Conservation (phyloP, 1,284 basidiomycete species). For the Marasmius oreades region DNA sequence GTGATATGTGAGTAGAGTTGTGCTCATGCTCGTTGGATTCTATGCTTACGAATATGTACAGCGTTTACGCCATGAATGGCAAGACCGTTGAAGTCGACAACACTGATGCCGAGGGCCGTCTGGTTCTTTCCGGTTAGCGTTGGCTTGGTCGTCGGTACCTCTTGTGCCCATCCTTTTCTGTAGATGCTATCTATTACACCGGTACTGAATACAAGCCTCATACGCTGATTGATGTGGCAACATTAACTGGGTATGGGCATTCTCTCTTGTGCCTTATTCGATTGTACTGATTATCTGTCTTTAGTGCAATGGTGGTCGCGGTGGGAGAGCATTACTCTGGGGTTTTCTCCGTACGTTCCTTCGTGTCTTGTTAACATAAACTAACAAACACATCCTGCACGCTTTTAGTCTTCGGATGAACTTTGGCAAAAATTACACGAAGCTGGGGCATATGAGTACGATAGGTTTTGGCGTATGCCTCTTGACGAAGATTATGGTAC, state of each 20-base stretch:
- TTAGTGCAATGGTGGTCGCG: constrained; percentile 63
- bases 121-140: constrained; percentile 64
- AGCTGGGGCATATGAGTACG: constrained; percentile 73
- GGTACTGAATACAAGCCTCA: constrained; percentile 77
- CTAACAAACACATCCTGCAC: background rate
- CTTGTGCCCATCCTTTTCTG: background rate
- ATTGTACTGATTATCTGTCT: constrained; percentile 2
- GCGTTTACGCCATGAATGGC: constrained; percentile 86
- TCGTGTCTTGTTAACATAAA: background rate
- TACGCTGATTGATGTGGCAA: constrained; percentile 84
- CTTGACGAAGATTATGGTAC: constrained; percentile 70
- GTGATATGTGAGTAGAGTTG: constrained; percentile 60
- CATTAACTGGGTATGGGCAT: constrained; percentile 62
- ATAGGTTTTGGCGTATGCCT: constrained; percentile 85
- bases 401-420: constrained; percentile 56
- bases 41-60: constrained; percentile 23
- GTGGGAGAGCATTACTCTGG: constrained; percentile 77
- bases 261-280: constrained; percentile 12
- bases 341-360: constrained; percentile 66
- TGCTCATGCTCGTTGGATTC: constrained; percentile 2
- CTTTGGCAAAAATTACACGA: constrained; percentile 72
- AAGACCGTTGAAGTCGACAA: constrained; percentile 88
- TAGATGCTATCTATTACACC: constrained; percentile 85
- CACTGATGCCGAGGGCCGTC: constrained; percentile 85
- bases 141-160: background rate